Base-by-base conservation (phyloP, 208 protist species). In the Crithidia expoeki region DNA sequence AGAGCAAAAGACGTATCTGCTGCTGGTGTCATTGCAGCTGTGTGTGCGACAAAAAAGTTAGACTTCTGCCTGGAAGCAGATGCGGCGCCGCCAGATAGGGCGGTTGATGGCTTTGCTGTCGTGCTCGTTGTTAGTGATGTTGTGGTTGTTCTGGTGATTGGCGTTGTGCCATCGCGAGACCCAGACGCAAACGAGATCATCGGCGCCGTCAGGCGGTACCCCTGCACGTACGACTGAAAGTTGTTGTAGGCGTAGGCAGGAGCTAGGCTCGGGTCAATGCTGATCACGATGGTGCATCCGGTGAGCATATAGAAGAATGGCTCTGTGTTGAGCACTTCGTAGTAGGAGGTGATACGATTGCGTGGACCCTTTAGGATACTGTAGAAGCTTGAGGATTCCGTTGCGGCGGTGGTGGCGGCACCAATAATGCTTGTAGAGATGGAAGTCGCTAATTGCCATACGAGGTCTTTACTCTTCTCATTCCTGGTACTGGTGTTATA, bases 241-340 rank as follows among this genome's bases (percentile, higher is more conserved):
- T 14, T 49, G 72, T 25, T 58, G 72, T 40, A 36, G 4, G 56
- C 11, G 33, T 65, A 72, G 1, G 63, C 30, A 10, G 62, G 64
- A 5, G 38, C 23, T 4, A 61, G 16, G 12, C 0, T 21, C 3
- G 59, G 12, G 53, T 42, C 23, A 16, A 82, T 44, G 19, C 27
- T 44, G n/a, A 83, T 25, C 5, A 27, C 44, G 49, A 88, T 83
- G 46, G 60, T 60, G 61, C 76, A 74, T 2, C 59, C 74, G 27
- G 49, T 23, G 19, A 76, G 27, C 57, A 88, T 83, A 40, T 62
- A 65, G 73, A 83, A 88, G 46, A 76, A 76, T 21, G 21, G 9
- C 27, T 52, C 32, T 3, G 33, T 32, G 19, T 25, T 74, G n/a
- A 83, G 14, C 4, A 65, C 52, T 3, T 65, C n/a, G 52, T 76